Evolutionary conservation across 2,329 filamentous ascomycete species (phyloP).

Genomic region (Exophiala lecanii-corni): DNA sequence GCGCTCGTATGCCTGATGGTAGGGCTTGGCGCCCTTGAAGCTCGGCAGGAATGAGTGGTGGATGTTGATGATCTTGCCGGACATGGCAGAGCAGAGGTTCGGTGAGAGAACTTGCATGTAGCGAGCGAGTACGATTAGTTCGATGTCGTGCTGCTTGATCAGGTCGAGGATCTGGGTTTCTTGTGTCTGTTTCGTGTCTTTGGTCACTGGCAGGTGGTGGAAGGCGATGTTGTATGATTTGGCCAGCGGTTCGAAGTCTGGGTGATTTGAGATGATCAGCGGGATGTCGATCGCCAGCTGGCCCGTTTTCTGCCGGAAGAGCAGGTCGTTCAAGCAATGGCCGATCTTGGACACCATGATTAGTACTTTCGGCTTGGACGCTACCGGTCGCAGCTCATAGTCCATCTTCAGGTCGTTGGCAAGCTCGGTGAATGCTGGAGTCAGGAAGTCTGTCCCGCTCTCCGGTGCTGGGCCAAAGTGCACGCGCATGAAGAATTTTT

Average conservation of each 20-base stretch:
- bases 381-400: constrained; percentile 64
- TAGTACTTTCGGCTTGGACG: constrained; percentile 68
- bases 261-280: constrained; percentile 76
- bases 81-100: constrained; percentile 70
- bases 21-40: constrained; percentile 85
- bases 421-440: constrained; percentile 55
- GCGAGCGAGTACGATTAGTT: constrained; percentile 74
- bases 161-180: constrained; percentile 68
- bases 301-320: constrained; percentile 71
- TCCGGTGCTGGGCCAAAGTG: constrained; percentile 64
- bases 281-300: constrained; percentile 73
- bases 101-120: constrained; percentile 87
- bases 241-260: constrained; percentile 65
- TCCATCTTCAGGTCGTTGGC: constrained; percentile 63
- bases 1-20: constrained; percentile 80
- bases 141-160: constrained; percentile 63
- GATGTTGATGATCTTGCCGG: constrained; percentile 85
- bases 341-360: constrained; percentile 91
- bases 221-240: constrained; percentile 72
- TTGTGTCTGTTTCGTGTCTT: constrained; percentile 71
- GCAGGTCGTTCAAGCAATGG: constrained; percentile 77
- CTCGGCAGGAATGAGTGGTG: constrained; percentile 81
- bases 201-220: constrained; percentile 73
- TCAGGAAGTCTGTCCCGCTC: constrained; percentile 46
- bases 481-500: constrained; percentile 84